Conservation (phyloP, 305 asterid genomes). For the Fraxinus sp. region DNA sequence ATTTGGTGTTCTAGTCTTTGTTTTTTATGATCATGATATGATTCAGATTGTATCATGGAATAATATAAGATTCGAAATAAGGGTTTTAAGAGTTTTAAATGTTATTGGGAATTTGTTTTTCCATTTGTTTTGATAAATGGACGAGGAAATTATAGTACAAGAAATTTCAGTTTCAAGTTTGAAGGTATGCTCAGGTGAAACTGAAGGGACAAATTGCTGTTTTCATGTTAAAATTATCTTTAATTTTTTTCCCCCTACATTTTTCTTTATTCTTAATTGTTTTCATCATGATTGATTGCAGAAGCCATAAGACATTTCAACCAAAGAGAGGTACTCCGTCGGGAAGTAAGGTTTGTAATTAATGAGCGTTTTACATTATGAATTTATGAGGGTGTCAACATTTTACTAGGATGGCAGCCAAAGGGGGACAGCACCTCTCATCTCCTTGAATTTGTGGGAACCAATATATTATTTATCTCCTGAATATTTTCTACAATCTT, state of each 20-base stretch:
- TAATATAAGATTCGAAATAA: neutral
- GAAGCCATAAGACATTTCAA: constrained; percentile 34
- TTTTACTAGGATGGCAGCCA: no score
- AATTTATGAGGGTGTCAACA: neutral
- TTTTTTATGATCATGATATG: neutral
- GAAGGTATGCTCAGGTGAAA: neutral
- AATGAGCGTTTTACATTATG: neutral
- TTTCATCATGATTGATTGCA: neutral
- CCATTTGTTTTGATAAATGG: neutral
- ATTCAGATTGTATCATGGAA: neutral
- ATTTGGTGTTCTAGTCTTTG: neutral
- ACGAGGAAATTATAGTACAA: neutral
- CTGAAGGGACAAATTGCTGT: neutral
- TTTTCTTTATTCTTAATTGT: no score
- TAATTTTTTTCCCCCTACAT: no score
- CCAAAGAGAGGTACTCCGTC: constrained; percentile 30
- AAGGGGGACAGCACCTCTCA: neutral
- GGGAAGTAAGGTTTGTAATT: constrained; percentile 31
- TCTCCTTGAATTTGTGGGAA: neutral
- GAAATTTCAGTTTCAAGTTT: neutral
- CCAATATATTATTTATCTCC: no score
- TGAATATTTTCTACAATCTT: no score
- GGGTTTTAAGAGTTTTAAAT: neutral
- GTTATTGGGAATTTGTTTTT: no score
- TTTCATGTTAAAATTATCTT: no score